phyloP scores from a whole-genome alignment of 2,329 filamentous ascomycete genomes.

The Aspergillus spinulosporus region DNA sequence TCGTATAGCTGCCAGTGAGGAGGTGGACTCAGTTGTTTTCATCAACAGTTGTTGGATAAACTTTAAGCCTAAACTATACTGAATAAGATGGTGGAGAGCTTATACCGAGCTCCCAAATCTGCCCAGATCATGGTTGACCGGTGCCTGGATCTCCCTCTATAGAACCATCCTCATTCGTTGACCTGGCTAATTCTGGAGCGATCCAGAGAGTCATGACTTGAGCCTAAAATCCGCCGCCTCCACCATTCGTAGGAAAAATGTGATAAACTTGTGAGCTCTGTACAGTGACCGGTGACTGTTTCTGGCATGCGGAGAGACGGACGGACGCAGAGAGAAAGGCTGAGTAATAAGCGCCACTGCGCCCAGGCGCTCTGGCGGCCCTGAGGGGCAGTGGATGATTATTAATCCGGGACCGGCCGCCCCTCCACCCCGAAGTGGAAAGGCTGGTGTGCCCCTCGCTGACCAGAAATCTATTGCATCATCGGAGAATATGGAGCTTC shows the following conservation, averaged over 20 bases:
- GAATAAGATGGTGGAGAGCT: neutral
- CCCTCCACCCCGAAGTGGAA: constrained; percentile 20
- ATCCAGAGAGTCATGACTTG: neutral
- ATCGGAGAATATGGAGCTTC: constrained; percentile 7
- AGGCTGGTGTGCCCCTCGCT: constrained; percentile 22
- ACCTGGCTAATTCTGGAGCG: neutral
- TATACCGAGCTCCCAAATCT: neutral
- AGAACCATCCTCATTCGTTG: constrained; percentile 2
- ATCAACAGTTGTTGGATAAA: no score
- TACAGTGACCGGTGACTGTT: constrained; percentile 26
- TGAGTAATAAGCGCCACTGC: neutral
- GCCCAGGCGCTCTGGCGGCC: neutral
- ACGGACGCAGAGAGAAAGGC: neutral
- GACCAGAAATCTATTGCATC: constrained; percentile 18
- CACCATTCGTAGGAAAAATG: constrained; percentile 16
- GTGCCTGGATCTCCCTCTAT: neutral
- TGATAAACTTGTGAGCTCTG: constrained; percentile 21
- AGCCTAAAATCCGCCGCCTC: constrained; percentile 5
- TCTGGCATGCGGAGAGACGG: constrained; percentile 21
- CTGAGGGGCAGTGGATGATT: constrained; percentile 18
- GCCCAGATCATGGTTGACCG: neutral
- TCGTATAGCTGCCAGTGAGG: no score
- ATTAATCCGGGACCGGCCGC: constrained; percentile 15
- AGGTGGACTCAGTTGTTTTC: no score
- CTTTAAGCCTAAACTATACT: neutral